These are phyloP conservation scores for Phytophthora palmivora DNA, from an alignment of 352 stramenopile species.

Conservation along the genomic window DNA sequence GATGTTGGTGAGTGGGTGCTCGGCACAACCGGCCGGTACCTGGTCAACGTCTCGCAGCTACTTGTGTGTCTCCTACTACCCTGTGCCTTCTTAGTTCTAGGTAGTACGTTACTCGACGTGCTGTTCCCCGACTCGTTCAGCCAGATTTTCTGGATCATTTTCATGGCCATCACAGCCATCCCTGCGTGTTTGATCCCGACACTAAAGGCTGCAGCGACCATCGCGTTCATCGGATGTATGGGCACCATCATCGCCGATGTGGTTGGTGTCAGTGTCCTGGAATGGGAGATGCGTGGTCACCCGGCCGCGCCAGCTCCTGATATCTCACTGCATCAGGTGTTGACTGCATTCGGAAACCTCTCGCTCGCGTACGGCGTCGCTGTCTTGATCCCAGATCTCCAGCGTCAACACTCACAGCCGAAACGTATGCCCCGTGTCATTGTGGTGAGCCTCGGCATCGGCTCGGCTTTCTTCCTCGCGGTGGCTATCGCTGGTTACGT, in stretches of 20 bases:
- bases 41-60: slow-evolving; percentile 50
- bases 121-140: slow-evolving; percentile 64
- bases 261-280: slow-evolving; percentile 32
- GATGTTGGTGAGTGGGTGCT: slow-evolving; percentile 56
- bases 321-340: slow-evolving; percentile 42
- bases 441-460: slow-evolving; percentile 44
- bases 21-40: slow-evolving; percentile 46
- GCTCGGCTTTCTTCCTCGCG: slow-evolving; percentile 54
- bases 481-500: too few relatives aligned
- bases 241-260: slow-evolving; percentile 45
- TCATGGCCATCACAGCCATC: slow-evolving; percentile 43
- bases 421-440: slow-evolving; percentile 57
- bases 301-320: slow-evolving; percentile 31
- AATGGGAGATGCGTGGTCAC: slow-evolving; percentile 43
- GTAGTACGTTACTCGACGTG: slow-evolving; percentile 51
- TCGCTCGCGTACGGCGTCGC: slow-evolving; percentile 47
- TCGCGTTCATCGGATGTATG: slow-evolving; percentile 40
- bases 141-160: slow-evolving; percentile 48
- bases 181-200: slow-evolving; percentile 44
- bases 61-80: slow-evolving; percentile 55
- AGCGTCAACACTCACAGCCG: slow-evolving; percentile 54
- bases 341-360: slow-evolving; percentile 43
- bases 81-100: slow-evolving; percentile 61
- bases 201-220: slow-evolving; percentile 31
- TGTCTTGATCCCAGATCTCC: slow-evolving; percentile 40